Base-by-base conservation (phyloP, 2,329 filamentous ascomycete genomes). In the Thyridium curvatum region DNA sequence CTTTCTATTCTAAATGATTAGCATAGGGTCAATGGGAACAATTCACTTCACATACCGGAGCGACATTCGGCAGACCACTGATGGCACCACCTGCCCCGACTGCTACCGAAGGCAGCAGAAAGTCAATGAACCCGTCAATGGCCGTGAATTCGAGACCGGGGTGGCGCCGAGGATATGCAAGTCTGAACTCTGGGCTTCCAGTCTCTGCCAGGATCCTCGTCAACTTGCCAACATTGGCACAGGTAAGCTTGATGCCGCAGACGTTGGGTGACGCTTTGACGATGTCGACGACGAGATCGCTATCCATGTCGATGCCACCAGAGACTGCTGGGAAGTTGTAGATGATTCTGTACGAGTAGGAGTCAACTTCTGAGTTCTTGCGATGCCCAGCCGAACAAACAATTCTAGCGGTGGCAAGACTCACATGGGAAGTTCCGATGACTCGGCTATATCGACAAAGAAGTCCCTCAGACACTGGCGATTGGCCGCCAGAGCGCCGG, bases 401-500 rank as follows among this genome's bases (percentile, higher is more conserved):
- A 13, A n/a, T n/a, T n/a, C n/a, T n/a, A n/a, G n/a, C n/a, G n/a
- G n/a, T n/a, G n/a, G n/a, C n/a, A n/a, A 9, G 3, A n/a, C 46
- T 18, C 35, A 51, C 46, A 51, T 44, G 2, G 48, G 49, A 12
- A 53, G 37, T 1, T 48, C 49, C 5, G 43, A 47, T 12, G 38
- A 44, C 9, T 33, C 45, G 2, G 48, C 46, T 9, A 53, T 39
- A 32, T 53, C 49, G 9, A 46, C 35, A 34, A 46, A 53, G 18
- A 44, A 53, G n/a, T 41, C 40, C 37, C 45, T 51, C 6, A 53
- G 32, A 7, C 48, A 42, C 5, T 32, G 26, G 42, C 38, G 37
- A 30, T 46, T 31, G 35, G 32, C 33, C 13, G 63, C 54, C 4
- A 66, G 41, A 3, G 58, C 55, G 38, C 60, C 61, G 4, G 57